Evolutionary conservation across 768 basidiomycete species (phyloP), one percentile per base, ranked within the genome.

Genomic region (Trametes elegans): DNA sequence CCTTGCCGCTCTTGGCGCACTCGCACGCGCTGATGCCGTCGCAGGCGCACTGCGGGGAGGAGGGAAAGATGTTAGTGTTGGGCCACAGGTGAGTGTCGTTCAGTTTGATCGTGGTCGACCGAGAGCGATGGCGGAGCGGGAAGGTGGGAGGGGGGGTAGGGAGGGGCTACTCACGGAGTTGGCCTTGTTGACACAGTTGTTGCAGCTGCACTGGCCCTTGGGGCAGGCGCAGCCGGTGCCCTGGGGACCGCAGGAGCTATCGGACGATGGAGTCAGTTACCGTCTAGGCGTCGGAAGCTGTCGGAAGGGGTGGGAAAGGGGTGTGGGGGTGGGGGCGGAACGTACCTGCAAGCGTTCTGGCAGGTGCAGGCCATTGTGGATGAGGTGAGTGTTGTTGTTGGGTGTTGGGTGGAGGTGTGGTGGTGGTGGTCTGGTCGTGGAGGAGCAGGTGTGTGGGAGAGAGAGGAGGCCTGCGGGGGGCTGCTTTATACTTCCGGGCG

Each of bases 211-310:
- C 39, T 60, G 62, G 47, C 62, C 63, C 53, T 66, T 68, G 3
- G 67, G 31, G 47, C 72, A 73, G 3, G 49, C 11, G 42, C 71
- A 73, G 24, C 65, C 67, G 8, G 68, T 66, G 32, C 70, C 71
- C n/a, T 52, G 23, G 31, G 70, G 61, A 8, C 68, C 66, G 47
- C 71, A 73, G 31, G 66, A 57, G 23, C 72, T 73, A 44, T 41
- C 9, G 19, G 40, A 27, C 18, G n/a, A 35, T 11, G n/a, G 4
- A 34, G 21, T 23, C 2, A 36, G 40, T 32, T 16, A 34, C 10
- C 5, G 18, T 28, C 10, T 26, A 21, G 2, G 14, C 34, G 11
- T 7, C 5, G 21, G 10, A 3, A 6, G 14, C 1, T 10, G 19
- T n/a, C 34, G 23, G 9, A 4, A 2, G 9, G 19, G 18, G 9